These are phyloP conservation scores for Pinus tabuliformis DNA, from an alignment of 75 land plant species.

Conservation along the genomic window DNA sequence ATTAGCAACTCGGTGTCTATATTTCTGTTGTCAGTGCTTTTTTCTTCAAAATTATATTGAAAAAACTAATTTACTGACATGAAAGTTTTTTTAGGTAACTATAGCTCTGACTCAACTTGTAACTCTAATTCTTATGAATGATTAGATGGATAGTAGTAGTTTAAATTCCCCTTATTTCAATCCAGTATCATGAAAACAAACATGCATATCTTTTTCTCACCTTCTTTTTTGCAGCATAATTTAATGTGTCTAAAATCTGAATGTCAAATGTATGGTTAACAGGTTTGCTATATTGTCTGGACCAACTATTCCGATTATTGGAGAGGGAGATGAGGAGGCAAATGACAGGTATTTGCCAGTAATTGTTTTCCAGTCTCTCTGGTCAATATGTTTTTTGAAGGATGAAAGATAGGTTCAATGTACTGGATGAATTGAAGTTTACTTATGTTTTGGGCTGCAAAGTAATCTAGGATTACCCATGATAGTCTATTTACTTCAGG, in stretches of 20 bases:
- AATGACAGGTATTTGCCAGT: slow-evolving; percentile 73
- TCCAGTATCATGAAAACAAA: background rate
- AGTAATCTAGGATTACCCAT: background rate
- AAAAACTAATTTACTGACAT: background rate
- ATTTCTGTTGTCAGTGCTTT: background rate
- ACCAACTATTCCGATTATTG: slow-evolving; percentile 96
- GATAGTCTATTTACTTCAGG: background rate
- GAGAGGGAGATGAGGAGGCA: slow-evolving; percentile 96
- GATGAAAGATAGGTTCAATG: background rate
- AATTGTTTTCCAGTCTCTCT: background rate
- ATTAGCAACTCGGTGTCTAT: background rate
- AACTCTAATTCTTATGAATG: background rate
- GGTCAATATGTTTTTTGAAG: background rate
- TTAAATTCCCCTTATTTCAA: background rate
- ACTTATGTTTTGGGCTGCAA: no score
- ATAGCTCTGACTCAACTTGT: background rate
- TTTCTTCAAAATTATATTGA: background rate
- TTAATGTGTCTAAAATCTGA: background rate
- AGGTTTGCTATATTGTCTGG: slow-evolving; percentile 95
- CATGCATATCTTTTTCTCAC: no score
- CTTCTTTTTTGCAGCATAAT: background rate
- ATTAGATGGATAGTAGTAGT: background rate
- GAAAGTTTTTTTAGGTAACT: background rate
- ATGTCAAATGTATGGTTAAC: slow-evolving; percentile 14
- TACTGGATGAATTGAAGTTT: background rate